phyloP scores from a whole-genome alignment of 1,284 basidiomycete genomes.

The Serendipita sp. region DNA sequence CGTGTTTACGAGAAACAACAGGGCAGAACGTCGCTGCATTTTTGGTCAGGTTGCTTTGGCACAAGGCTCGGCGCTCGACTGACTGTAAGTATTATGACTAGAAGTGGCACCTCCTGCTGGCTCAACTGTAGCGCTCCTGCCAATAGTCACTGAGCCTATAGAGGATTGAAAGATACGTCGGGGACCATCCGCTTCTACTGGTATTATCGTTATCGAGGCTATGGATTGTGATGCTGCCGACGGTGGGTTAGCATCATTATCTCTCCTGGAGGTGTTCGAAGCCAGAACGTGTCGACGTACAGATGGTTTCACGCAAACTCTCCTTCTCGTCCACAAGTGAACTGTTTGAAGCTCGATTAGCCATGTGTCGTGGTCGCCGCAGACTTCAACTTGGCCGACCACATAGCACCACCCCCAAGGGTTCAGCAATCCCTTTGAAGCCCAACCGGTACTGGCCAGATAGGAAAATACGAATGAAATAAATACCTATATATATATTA shows the following conservation, averaged over 20 bases:
- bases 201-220: background rate
- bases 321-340: background rate
- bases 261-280: background rate
- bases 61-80: background rate
- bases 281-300: background rate
- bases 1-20: background rate
- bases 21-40: background rate
- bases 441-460: background rate
- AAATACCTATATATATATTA: background rate
- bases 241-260: background rate
- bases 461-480: background rate
- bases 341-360: background rate
- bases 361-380: background rate
- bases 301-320: background rate
- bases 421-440: background rate
- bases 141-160: background rate
- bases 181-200: background rate
- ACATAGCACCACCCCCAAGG: background rate
- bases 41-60: background rate
- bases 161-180: background rate
- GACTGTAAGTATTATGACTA: background rate
- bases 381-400: background rate
- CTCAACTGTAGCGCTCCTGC: background rate
- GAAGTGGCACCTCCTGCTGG: background rate
- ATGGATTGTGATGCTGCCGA: background rate